Conservation (phyloP, 441 rosid genomes). For the Erodium trifolium region DNA sequence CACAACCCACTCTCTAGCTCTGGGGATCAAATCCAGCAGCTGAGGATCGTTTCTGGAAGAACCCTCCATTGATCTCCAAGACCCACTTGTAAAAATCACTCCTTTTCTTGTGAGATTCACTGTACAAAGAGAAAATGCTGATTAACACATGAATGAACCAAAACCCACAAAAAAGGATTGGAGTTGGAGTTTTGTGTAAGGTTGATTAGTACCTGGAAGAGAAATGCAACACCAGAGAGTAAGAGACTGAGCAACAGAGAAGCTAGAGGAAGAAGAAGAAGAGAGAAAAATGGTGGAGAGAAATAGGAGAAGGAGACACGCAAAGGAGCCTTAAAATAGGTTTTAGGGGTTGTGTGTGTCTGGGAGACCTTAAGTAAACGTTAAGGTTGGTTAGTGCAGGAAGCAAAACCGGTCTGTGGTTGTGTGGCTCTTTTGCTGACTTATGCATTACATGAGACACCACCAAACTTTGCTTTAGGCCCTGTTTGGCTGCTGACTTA, state of each 20-base stretch:
- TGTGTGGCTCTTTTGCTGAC: not conserved
- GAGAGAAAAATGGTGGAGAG: not conserved
- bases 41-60: constrained; percentile 19
- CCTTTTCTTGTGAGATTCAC: not conserved
- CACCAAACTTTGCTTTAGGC: not conserved
- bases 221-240: constrained; percentile 7
- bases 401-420: constrained; percentile 1
- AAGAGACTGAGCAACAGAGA: not conserved
- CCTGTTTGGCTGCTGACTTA: not conserved
- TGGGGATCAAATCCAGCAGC: too few species aligned
- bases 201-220: constrained; percentile 17
- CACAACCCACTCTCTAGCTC: constrained; percentile 27
- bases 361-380: not conserved
- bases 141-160: not conserved
- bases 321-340: not conserved
- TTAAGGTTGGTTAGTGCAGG: constrained; percentile 5
- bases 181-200: constrained; percentile 12
- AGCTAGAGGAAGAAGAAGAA: too few species aligned
- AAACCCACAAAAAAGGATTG: not conserved
- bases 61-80: constrained; percentile 25
- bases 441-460: not conserved
- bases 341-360: too few species aligned
- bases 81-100: not conserved
- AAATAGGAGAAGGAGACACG: not conserved
- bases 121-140: not conserved